A percentile compares a stretch with the other conserved stretches of the same genome.
Evolutionary conservation across 139 green algal species (phyloP).

Genomic region (Astrephomene gubernaculifera): DNA sequence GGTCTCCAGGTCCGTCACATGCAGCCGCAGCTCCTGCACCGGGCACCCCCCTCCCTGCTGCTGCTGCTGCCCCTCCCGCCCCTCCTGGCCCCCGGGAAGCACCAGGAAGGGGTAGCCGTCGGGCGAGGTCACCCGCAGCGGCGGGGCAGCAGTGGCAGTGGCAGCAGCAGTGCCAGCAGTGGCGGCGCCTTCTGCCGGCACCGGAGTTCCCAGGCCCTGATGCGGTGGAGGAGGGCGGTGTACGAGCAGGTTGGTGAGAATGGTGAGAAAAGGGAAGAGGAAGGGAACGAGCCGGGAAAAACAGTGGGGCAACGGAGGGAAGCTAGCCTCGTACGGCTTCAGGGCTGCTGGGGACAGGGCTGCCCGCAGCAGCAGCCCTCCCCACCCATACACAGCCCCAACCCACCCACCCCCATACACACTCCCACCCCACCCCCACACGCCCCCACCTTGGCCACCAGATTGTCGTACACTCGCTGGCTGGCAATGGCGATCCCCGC

Average conservation of each 20-base stretch:
- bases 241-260: not conserved
- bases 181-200: not conserved
- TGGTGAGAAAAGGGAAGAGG: too few relatives aligned
- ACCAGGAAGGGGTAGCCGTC: slow-evolving; percentile 63
- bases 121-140: slow-evolving; percentile 47
- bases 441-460: slow-evolving; percentile 10
- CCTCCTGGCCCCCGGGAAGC: slow-evolving; percentile 49
- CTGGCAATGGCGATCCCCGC: slow-evolving; percentile 52
- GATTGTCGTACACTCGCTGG: slow-evolving; percentile 43
- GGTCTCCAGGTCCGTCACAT: slow-evolving; percentile 47
- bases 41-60: not conserved
- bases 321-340: too few relatives aligned
- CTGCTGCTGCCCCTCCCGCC: not conserved
- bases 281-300: too few relatives aligned
- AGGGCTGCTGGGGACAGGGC: too few relatives aligned
- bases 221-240: too few relatives aligned
- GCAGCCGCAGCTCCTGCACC: slow-evolving; percentile 57
- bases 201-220: slow-evolving; percentile 13
- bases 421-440: too few relatives aligned
- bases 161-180: too few relatives aligned
- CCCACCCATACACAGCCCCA: too few relatives aligned
- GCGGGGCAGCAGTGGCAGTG: not conserved
- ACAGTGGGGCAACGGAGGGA: too few relatives aligned
- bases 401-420: too few relatives aligned
- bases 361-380: too few relatives aligned